Evolutionary conservation across 225 moss, liverwort and hornwort genomes (phyloP).

Genomic region (Pseudisothecium myosuroides): DNA sequence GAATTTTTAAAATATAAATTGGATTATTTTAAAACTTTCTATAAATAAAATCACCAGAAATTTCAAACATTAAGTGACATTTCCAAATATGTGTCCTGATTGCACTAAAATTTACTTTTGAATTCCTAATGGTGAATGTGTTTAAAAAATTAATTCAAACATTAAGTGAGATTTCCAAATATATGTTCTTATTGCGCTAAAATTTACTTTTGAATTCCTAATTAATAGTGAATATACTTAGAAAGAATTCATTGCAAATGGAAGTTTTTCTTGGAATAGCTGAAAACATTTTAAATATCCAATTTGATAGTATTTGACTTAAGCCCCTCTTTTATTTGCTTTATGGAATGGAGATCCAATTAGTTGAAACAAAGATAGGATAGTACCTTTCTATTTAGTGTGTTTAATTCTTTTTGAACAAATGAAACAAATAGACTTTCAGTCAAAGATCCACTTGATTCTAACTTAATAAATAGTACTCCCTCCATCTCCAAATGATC

Average conservation of each 20-base stretch:
- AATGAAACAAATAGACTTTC: background rate
- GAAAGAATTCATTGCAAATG: background rate
- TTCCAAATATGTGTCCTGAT: background rate
- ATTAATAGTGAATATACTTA: too few species aligned
- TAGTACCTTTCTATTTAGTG: fast-evolving
- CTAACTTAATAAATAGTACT: too few species aligned
- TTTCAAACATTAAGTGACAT: too few species aligned
- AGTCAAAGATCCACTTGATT: background rate
- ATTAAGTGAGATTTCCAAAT: background rate
- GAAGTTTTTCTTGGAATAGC: background rate
- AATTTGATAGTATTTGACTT: background rate
- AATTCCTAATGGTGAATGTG: background rate
- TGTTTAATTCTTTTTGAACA: background rate
- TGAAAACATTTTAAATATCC: background rate
- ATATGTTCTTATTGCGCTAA: background rate
- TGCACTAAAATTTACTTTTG: background rate
- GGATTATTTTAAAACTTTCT: background rate
- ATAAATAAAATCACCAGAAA: too few species aligned
- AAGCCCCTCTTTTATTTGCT: background rate
- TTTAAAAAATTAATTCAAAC: too few species aligned
- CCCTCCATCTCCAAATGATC: too few species aligned
- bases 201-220: background rate
- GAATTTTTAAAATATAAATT: background rate
- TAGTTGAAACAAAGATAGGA: fast-evolving
- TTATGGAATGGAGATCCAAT: background rate